Evolutionary conservation across 2,329 filamentous ascomycete species (phyloP), one percentile per base, ranked within the genome.

Genomic region (Davidsoniella virescens): DNA sequence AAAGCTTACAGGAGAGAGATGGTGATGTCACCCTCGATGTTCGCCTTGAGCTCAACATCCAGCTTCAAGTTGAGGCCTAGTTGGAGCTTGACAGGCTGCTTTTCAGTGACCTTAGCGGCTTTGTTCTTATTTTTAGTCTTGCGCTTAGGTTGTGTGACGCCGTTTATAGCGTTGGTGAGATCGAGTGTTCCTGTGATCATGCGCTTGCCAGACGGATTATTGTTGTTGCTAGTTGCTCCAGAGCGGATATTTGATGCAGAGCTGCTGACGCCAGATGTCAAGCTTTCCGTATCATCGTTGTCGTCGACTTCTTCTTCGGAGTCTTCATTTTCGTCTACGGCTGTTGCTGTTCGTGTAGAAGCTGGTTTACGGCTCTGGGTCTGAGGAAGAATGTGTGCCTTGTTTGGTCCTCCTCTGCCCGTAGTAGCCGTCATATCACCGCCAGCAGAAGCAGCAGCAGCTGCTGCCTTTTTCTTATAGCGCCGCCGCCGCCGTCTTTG

Each of bases 31-130:
- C 83, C 83, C 57, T 85, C 75, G 54, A 87, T 83, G 61, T 78
- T 80, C 20, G 83, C 83, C 69, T 86, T 87, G 49, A 87, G 67
- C 64, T 86, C 79, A 55, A 87, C 79, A 65, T 87, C 82, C 45
- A 87, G 72, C 58, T 87, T 82, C 46, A 87, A 65, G 63, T 87
- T 87, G 52, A 86, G 67, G 60, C 87, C 83, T 33, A 87, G 64
- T 51, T 78, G 70, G 60, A 88, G 64, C 62, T 51, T 50, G 14
- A 54, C 54, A 3, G 54, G 52, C 43, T 58, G 49, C 44, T 41
- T 45, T 18, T 51, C 48, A 1, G 17, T 29, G 16, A 14, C 29
- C 37, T 50, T 7, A 10, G 47, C 14, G 33, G 36, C 16, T 23
- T 52, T 38, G 17, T 16, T 17, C 7, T 47, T 52, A 37, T 47